Percentiles rank a stretch among this genome's conserved stretches.
These are phyloP conservation scores for Alternaria burnsii DNA, from an alignment of 2,329 filamentous ascomycete genomes.

Conservation along the genomic window DNA sequence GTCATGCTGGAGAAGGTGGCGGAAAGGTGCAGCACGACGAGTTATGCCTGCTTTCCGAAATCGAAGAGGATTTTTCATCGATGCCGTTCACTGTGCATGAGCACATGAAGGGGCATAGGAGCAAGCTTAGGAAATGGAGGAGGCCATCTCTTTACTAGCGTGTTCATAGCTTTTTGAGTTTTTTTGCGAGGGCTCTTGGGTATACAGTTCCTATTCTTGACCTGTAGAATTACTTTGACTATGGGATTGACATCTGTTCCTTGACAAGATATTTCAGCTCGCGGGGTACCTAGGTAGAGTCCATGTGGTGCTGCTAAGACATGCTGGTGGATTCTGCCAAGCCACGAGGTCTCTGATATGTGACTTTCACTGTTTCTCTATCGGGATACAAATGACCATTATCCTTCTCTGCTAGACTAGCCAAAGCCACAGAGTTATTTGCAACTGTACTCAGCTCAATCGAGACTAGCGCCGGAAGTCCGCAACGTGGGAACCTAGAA, in stretches of 20 bases:
- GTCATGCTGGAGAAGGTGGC: neutral
- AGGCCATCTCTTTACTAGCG: slow-evolving; percentile 11
- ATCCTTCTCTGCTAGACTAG: neutral
- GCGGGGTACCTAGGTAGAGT: neutral
- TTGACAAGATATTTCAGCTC: neutral
- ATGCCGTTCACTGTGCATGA: neutral
- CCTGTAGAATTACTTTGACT: neutral
- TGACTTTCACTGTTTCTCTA: neutral
- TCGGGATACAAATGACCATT: neutral
- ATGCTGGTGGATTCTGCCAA: neutral
- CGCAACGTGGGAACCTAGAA: slow-evolving; percentile 19
- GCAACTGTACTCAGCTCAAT: slow-evolving; percentile 10
- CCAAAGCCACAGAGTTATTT: neutral
- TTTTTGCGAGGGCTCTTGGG: neutral
- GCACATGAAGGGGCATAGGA: neutral
- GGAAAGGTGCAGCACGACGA: slow-evolving; percentile 8
- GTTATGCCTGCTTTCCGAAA: slow-evolving; percentile 16
- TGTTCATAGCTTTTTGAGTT: neutral
- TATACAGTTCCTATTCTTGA: neutral
- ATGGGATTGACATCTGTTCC: neutral
- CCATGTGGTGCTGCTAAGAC: neutral
- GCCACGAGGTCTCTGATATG: neutral
- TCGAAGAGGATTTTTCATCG: neutral
- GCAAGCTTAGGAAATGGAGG: neutral
- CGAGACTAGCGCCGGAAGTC: slow-evolving; percentile 26